These are phyloP conservation scores for Citrus medica DNA, from an alignment of 345 rosid genomes.

Conservation along the genomic window DNA sequence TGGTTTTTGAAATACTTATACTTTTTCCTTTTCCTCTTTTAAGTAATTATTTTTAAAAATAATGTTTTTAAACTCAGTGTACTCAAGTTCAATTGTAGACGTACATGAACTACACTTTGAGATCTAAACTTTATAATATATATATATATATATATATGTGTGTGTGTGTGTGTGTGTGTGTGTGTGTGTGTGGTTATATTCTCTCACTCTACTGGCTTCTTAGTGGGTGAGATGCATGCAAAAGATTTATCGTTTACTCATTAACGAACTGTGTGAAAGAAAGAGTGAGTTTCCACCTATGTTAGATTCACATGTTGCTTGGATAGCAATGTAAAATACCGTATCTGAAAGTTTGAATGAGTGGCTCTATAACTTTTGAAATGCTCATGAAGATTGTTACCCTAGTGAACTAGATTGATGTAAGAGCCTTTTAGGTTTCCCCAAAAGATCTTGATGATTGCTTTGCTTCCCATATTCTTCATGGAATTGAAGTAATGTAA, in stretches of 20 bases:
- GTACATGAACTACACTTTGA: neutral
- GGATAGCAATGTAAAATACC: neutral
- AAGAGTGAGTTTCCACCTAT: neutral
- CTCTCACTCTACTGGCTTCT: neutral
- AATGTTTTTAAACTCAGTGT: neutral
- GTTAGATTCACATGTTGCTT: neutral
- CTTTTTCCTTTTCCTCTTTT: neutral
- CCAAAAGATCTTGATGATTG: neutral
- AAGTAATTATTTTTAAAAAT: neutral
- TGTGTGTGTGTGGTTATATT: neutral
- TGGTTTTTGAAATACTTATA: conserved; percentile 3
- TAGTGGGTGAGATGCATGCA: neutral
- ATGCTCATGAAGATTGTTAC: neutral
- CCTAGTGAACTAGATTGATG: neutral
- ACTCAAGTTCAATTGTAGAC: neutral
- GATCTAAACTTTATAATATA: neutral
- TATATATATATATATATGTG: too few relatives aligned
- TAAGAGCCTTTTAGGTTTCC: neutral
- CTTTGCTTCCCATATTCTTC: neutral
- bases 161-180: too few relatives aligned
- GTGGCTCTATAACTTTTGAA: neutral
- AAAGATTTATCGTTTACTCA: neutral
- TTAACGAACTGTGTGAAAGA: neutral
- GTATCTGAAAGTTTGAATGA: neutral
- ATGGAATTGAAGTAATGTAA: neutral